A percentile compares a stretch with the other conserved stretches of the same genome.
Conservation (phyloP, 306 rosid genomes). For the Quercus engelmannii region DNA sequence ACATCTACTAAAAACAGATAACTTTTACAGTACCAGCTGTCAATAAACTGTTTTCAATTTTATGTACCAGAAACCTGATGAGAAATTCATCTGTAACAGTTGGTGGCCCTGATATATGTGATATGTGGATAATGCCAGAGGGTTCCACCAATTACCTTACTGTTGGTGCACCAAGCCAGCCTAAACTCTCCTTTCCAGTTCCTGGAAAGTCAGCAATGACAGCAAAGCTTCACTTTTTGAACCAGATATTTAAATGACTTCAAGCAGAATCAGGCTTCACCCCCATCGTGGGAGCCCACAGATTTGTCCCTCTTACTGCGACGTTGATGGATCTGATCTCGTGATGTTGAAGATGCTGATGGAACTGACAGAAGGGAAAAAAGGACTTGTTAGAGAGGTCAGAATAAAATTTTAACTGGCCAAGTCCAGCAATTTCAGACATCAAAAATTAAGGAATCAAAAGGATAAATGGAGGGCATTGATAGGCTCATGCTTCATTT, state of each 20-base stretch:
- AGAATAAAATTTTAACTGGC: not conserved
- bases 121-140: not conserved
- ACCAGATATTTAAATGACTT: constrained; percentile 6
- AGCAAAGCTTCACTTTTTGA: not conserved
- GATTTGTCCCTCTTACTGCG: constrained; percentile 14
- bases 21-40: not conserved
- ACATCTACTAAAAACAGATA: not conserved
- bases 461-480: too few relatives aligned
- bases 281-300: constrained; percentile 7
- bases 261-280: constrained; percentile 1
- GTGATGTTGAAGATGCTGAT: not conserved
- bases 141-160: constrained; percentile 9
- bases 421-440: not conserved
- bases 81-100: not conserved
- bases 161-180: constrained; percentile 1
- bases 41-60: not conserved
- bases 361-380: not conserved
- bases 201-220: constrained; percentile 1
- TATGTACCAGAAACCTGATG: not conserved
- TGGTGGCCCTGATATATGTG: not conserved
- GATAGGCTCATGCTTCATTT: too few relatives aligned
- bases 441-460: not conserved
- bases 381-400: not conserved
- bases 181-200: constrained; percentile 5
- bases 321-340: constrained; percentile 30